phyloP scores from a whole-genome alignment of 148 eudicot genomes.

The Spergularia marina region DNA sequence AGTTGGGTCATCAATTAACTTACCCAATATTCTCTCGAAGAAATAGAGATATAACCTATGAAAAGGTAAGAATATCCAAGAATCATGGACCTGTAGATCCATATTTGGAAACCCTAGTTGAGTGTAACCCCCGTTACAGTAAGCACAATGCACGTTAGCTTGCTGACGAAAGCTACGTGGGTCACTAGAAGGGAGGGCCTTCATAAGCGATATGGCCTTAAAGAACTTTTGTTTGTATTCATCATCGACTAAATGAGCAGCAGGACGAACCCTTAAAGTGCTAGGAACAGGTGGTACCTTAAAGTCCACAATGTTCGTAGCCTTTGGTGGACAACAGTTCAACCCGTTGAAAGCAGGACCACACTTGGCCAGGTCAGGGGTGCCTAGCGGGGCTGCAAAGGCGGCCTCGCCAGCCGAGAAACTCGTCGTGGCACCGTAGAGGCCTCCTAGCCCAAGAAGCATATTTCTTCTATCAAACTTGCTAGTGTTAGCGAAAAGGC shows the following conservation, averaged over 20 bases:
- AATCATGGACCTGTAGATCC: conserved; percentile 70
- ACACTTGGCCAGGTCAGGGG: conserved; percentile 58
- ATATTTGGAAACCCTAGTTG: conserved; percentile 65
- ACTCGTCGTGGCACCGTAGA: conserved; percentile 44
- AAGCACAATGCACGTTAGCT: conserved; percentile 84
- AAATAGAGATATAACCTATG: conserved; percentile 76
- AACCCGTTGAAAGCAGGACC: conserved; percentile 39
- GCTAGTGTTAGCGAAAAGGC: neutral
- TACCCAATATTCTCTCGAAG: conserved; percentile 60
- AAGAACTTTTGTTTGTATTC: conserved; percentile 46
- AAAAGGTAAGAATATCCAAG: conserved; percentile 87
- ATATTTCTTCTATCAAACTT: conserved; percentile 63
- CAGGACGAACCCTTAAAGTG: conserved; percentile 50
- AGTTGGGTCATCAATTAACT: conserved; percentile 58
- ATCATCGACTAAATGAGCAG: conserved; percentile 61
- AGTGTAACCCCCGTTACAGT: conserved; percentile 75
- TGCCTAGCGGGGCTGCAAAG: conserved; percentile 42
- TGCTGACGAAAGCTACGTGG: conserved; percentile 79
- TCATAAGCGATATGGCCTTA: conserved; percentile 70
- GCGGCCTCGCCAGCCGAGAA: conserved; percentile 30
- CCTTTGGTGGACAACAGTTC: conserved; percentile 68
- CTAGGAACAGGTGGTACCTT: conserved; percentile 32
- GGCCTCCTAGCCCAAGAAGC: conserved; percentile 68
- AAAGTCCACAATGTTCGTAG: conserved; percentile 44
- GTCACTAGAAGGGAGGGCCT: conserved; percentile 59